Percentiles rank a stretch among this genome's conserved stretches.
phyloP scores from a whole-genome alignment of 768 basidiomycete species.

The Agrocybe chaxingu region DNA sequence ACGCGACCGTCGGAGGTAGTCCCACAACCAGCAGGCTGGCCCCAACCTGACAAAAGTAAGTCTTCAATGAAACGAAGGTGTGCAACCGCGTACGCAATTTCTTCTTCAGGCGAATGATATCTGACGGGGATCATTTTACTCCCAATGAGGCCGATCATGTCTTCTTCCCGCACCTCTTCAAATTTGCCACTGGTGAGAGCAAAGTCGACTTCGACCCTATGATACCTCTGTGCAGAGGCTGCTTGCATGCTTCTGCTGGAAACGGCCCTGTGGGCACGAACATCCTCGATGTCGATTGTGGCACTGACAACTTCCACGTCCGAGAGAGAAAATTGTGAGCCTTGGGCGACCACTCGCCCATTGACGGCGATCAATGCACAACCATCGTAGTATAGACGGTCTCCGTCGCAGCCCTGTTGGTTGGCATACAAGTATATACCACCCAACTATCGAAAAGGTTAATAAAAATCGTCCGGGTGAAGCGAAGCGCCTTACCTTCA shows the following conservation, averaged over 20 bases:
- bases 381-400: constrained; percentile 96
- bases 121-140: constrained; percentile 44
- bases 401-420: constrained; percentile 98
- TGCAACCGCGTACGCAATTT: constrained; percentile 79
- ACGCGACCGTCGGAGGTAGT: constrained; percentile 91
- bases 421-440: constrained; percentile 98
- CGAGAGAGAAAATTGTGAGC: constrained; percentile 91
- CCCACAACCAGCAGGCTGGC: constrained; percentile 99
- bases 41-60: constrained; percentile 59
- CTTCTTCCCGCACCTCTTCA: constrained; percentile 56
- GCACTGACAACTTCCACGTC: constrained; percentile 97
- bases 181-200: constrained; percentile 76
- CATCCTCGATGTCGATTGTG: constrained; percentile 95
- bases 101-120: constrained; percentile 91
- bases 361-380: constrained; percentile 96
- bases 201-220: constrained; percentile 80
- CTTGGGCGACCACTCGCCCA: constrained; percentile 89
- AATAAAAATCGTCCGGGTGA: not conserved
- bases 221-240: constrained; percentile 68
- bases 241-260: constrained; percentile 92
- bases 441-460: constrained; percentile 61
- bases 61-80: not conserved
- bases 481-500: constrained; percentile 57
- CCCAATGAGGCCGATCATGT: constrained; percentile 35
- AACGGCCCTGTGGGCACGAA: constrained; percentile 81